Evolutionary conservation across 78 protist species (phyloP), one percentile per base, ranked within the genome.

Genomic region (Polysphondylium violaceum): DNA sequence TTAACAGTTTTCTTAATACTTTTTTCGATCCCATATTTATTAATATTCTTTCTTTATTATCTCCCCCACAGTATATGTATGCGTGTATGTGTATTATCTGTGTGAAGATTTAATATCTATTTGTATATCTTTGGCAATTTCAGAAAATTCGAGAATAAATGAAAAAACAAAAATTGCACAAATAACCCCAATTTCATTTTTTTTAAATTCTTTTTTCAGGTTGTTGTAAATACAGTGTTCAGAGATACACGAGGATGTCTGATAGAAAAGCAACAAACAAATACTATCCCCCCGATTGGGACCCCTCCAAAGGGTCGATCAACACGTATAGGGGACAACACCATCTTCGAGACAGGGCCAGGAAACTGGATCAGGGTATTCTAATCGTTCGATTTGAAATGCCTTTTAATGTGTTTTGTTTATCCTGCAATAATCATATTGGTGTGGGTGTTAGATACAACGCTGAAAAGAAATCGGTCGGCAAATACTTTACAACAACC

Each of bases 371-470:
- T 27, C 88, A 95, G 51, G 97, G 97, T 38, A 92, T 96, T 5
- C 35, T 96, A 56, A 31, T 87, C 19, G 77, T 96, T 21, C 44
- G 97, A 56, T 97, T 96, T 63, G 98, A 97, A 86, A 92, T 97
- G 96, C 98, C 98, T 25, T 96, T 56, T 59, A 25, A 85, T 63
- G 87, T 97, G 0, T 90, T 92, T 92, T 95, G 97, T 76, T 65
- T 58, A 40, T 76, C 74, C 3, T 97, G 98, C 68, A 56, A 83
- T 4, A n/a, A 21, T 40, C 95, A 88, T 77, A 94, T 97, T 31
- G 97, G 93, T 2, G 61, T 87, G 74, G 98, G 98, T n/a, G 95
- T 87, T 33, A 92, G 98, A 17, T 97, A 74, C 63, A 96, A 97
- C 35, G 98, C 98, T 7, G 96, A 97, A 85, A 97, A 97, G 96